A percentile compares a stretch with the other conserved stretches of the same genome.
phyloP scores from a whole-genome alignment of 1,139 yeast species.

The Nadsonia starkeyi-henricii region DNA sequence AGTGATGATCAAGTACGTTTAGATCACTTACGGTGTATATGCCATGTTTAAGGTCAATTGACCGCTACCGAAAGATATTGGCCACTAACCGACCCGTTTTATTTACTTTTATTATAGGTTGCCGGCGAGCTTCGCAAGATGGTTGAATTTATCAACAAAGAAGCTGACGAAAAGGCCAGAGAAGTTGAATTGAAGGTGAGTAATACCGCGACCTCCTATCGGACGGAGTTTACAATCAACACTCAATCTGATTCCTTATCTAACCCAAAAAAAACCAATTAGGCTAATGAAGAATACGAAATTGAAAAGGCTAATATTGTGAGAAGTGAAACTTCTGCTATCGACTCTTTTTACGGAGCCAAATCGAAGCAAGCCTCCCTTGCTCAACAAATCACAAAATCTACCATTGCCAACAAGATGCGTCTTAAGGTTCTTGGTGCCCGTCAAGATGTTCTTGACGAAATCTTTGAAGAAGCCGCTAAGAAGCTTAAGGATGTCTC shows the following conservation, averaged over 20 bases:
- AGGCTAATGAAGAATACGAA: slow-evolving; percentile 95
- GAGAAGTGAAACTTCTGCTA: slow-evolving; percentile 78
- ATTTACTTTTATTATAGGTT: slow-evolving; percentile 36
- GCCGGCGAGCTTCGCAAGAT: slow-evolving; percentile 91
- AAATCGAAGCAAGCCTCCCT: slow-evolving; percentile 83
- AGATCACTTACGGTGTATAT: neutral
- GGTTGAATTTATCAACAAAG: slow-evolving; percentile 98
- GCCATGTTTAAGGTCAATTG: neutral
- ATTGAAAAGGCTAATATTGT: slow-evolving; percentile 93
- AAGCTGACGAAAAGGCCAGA: slow-evolving; percentile 96
- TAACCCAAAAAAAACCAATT: neutral
- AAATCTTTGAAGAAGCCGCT: slow-evolving; percentile 59
- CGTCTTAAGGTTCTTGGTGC: slow-evolving; percentile 81
- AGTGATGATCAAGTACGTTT: slow-evolving; percentile 7
- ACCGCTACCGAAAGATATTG: neutral
- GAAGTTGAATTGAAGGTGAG: slow-evolving; percentile 70
- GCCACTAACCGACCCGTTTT: neutral
- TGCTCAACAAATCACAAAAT: slow-evolving; percentile 89
- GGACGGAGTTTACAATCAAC: neutral
- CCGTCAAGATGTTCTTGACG: slow-evolving; percentile 67
- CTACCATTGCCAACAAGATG: slow-evolving; percentile 89
- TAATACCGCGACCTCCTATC: neutral
- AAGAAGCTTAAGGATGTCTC: slow-evolving; percentile 44
- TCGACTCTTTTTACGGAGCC: slow-evolving; percentile 67
- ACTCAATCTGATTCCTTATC: no score